Evolutionary conservation across 2,329 filamentous ascomycete genomes (phyloP), one percentile per base, ranked within the genome.

Genomic region (Clarireedia sp.): DNA sequence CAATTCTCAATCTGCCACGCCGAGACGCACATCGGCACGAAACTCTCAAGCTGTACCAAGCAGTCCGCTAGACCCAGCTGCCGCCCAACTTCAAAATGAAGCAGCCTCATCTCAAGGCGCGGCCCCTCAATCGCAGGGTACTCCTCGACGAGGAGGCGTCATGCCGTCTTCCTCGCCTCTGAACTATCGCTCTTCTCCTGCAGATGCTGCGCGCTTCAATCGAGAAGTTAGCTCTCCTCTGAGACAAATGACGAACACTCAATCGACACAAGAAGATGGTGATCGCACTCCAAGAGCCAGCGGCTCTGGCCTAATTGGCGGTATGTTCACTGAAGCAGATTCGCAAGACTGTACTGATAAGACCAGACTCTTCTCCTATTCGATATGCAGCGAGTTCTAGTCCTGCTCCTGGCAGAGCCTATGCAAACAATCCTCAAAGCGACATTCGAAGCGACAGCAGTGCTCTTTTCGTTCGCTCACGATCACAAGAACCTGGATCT

Each of bases 361-460:
- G 52, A 1, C n/a, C 37, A 96, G 92, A 91, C 67, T 97, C 92
- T 0, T 97, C 92, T 1, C 92, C 92, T 1, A 89, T 97, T 63
- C 83, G 85, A 69, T 97, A 96, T 69, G 89, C 89, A 55, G 84
- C 90, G 37, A 96, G 90, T 71, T 96, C 92, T 38, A 95, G 89
- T 67, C 89, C 38, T 17, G 38, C 38, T 17, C 38, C 90, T 24
- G 84, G 82, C n/a, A 82, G 82, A 67, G 76, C 68, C 75, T 56
- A 58, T 48, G 59, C 63, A 60, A 72, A 78, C 55, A 73, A 80
- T 60, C 75, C 76, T 51, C 83, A 85, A 61, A 86, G 87, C 51
- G 85, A 92, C 68, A 76, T 89, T 59, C 82, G 82, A 63, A 95
- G 88, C 70, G 89, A 90, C 67, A 90, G 86, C 73, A 96, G 90